Conservation (phyloP, 2,329 filamentous ascomycete species). For the Dactylella cylindrospora region DNA sequence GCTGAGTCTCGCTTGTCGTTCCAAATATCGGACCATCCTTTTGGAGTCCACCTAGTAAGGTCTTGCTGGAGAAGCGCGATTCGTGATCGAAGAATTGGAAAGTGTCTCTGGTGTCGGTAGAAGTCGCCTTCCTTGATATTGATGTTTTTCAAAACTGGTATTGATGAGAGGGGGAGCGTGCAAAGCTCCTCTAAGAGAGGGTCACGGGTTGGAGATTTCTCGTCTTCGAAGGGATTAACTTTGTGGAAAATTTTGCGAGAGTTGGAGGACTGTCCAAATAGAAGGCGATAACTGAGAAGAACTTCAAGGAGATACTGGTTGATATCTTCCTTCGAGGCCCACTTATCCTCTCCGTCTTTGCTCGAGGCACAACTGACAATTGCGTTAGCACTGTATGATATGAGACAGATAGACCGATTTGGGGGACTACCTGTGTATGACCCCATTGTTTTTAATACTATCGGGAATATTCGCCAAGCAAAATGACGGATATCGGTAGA, state of each 20-base stretch:
- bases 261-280: conserved; percentile 9
- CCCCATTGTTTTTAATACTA: conserved; percentile 3
- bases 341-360: conserved; percentile 6
- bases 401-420: too few species aligned
- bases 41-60: too few species aligned
- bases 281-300: conserved; percentile 13
- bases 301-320: conserved; percentile 4
- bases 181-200: too few species aligned
- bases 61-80: too few species aligned
- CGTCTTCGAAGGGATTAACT: conserved; percentile 4
- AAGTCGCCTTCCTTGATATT: conserved; percentile 4
- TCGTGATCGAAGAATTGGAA: too few species aligned
- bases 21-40: too few species aligned
- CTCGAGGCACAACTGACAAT: conserved; percentile 5
- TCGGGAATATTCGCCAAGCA: conserved; percentile 16
- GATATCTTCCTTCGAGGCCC: conserved; percentile 7
- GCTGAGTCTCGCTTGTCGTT: too few species aligned
- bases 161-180: too few species aligned
- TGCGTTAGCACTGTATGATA: too few species aligned
- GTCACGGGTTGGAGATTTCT: too few species aligned
- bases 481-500: conserved; percentile 20
- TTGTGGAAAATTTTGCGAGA: conserved; percentile 3
- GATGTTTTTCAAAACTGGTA: background rate
- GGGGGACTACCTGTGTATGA: conserved; percentile 15
- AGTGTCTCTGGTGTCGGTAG: conserved; percentile 18